Evolutionary conservation across 192 early-diverging fungal genomes (phyloP).

Genomic region (Gryganskiella cystojenkinii): DNA sequence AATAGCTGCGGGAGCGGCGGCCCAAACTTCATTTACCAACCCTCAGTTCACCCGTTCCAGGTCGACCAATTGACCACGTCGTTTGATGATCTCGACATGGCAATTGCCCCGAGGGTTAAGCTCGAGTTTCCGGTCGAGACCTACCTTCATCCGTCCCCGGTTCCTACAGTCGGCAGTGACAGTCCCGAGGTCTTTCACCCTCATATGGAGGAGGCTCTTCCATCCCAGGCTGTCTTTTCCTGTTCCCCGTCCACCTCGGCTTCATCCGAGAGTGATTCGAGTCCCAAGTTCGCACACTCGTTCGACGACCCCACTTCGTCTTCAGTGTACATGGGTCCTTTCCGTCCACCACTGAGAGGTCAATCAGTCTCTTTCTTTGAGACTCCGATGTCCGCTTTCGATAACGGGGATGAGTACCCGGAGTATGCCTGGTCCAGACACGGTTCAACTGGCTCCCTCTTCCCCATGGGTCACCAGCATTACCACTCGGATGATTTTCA

Average conservation of each 20-base stretch:
- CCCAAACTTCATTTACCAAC: neutral
- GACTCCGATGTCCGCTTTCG: conserved; percentile 6
- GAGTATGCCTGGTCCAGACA: conserved; percentile 19
- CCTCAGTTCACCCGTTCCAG: conserved; percentile 27
- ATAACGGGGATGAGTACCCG: conserved; percentile 18
- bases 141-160: neutral
- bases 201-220: neutral
- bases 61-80: conserved; percentile 36
- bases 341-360: conserved; percentile 2
- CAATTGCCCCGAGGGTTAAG: conserved; percentile 4
- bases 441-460: conserved; percentile 35
- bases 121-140: conserved; percentile 2
- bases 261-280: neutral
- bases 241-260: conserved; percentile 6
- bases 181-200: neutral
- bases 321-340: conserved; percentile 1
- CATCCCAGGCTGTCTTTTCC: neutral
- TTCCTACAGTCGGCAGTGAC: conserved; percentile 8
- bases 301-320: neutral
- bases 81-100: conserved; percentile 26
- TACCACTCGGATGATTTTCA: conserved; percentile 27
- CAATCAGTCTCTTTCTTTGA: conserved; percentile 25
- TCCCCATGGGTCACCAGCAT: conserved; percentile 30
- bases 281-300: neutral
- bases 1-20: no score